Percentiles rank a stretch among this genome's conserved stretches.
phyloP scores from a whole-genome alignment of 805 yeast species.

The Ogataea polymorpha region DNA sequence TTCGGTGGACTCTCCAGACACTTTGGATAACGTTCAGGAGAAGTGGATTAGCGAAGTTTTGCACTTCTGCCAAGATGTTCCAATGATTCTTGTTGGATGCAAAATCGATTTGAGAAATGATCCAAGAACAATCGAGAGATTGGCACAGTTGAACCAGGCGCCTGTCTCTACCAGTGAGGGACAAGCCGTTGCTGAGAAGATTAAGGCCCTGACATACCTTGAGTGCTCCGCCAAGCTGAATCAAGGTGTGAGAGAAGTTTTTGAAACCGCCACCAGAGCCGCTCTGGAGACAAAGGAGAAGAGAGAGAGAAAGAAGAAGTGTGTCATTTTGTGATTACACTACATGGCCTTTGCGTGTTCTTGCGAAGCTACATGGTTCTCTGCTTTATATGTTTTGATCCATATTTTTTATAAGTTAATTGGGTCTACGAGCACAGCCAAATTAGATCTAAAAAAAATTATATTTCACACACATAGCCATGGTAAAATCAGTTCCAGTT shows the following conservation, averaged over 20 bases:
- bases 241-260: constrained; percentile 89
- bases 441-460: neutral
- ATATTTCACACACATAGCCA: neutral
- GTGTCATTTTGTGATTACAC: constrained; percentile 55
- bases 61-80: constrained; percentile 93
- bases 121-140: constrained; percentile 68
- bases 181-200: constrained; percentile 81
- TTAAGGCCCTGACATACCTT: constrained; percentile 80
- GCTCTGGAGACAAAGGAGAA: constrained; percentile 67
- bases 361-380: constrained; percentile 1
- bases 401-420: constrained; percentile 14
- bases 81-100: constrained; percentile 89
- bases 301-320: constrained; percentile 60
- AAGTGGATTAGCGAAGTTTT: constrained; percentile 93
- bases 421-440: constrained; percentile 11
- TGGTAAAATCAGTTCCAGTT: constrained; percentile 28
- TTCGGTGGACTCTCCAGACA: constrained; percentile 87
- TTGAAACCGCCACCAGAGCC: constrained; percentile 90
- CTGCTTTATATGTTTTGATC: constrained; percentile 13
- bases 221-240: constrained; percentile 93
- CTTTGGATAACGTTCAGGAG: constrained; percentile 89
- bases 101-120: constrained; percentile 87
- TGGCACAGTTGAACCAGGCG: constrained; percentile 69
- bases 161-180: constrained; percentile 85
- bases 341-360: neutral